A percentile compares a stretch with the other conserved stretches of the same genome.
Evolutionary conservation across 2,329 filamentous ascomycete genomes (phyloP).

Genomic region (Cyanodermella asteris): DNA sequence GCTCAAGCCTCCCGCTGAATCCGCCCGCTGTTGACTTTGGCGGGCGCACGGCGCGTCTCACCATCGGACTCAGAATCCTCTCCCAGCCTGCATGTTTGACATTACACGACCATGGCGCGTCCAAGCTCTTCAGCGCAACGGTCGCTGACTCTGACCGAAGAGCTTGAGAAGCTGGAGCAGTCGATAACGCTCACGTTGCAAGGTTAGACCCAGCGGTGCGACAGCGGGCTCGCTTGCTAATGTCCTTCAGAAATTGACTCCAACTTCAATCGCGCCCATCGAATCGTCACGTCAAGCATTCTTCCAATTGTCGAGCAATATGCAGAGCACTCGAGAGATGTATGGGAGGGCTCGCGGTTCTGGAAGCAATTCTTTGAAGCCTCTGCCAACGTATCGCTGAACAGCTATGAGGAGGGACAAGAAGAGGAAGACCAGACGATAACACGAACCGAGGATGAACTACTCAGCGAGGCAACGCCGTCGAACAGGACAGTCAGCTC

Average conservation of each 20-base stretch:
- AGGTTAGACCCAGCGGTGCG: constrained; percentile 28
- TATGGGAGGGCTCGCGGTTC: constrained; percentile 97
- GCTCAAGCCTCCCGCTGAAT: too few relatives aligned
- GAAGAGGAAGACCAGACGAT: constrained; percentile 35
- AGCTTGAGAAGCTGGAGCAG: constrained; percentile 87
- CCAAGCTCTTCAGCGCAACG: constrained; percentile 25
- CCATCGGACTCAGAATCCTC: too few relatives aligned
- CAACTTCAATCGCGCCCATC: constrained; percentile 92
- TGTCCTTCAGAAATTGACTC: constrained; percentile 68
- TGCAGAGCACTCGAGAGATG: constrained; percentile 73
- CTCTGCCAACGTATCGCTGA: constrained; percentile 88
- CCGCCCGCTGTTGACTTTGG: too few relatives aligned
- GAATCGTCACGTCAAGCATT: constrained; percentile 86
- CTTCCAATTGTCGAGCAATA: constrained; percentile 88
- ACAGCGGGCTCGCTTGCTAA: background rate
- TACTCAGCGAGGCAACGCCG: constrained; percentile 26
- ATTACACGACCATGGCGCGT: constrained; percentile 30
- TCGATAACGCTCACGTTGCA: constrained; percentile 90
- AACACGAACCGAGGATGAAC: constrained; percentile 35
- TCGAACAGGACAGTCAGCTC: constrained; percentile 15
- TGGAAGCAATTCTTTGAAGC: constrained; percentile 99
- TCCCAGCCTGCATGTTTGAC: too few relatives aligned
- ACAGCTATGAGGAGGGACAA: constrained; percentile 70
- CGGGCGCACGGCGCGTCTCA: background rate
- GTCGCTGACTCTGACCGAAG: constrained; percentile 66